Evolutionary conservation across 2,329 filamentous ascomycete genomes (phyloP), one percentile per base, ranked within the genome.

Genomic region (Botryotinia convoluta): DNA sequence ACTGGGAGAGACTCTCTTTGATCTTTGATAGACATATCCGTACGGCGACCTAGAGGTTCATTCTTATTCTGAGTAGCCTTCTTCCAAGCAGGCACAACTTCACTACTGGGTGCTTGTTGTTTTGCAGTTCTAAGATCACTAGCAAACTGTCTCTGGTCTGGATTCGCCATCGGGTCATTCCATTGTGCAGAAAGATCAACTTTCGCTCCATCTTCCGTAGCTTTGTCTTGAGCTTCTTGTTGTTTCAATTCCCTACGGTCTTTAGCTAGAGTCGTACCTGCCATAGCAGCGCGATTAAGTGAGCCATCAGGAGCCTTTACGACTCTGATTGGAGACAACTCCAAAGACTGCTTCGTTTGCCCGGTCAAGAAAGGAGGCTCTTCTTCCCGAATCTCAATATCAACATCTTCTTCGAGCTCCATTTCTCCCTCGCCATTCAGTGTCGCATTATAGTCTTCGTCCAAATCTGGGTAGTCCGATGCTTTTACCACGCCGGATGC

Each of bases 241-340:
- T 97, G 93, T 74, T 93, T 90, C 77, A 98, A 79, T 74, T 99
- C 96, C 81, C 94, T 91, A 70, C 96, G 88, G 81, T 99, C 96
- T 81, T 96, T 97, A 6, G 95, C 93, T 22, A 99, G 84, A 7
- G 91, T 88, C 26, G 95, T 95, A 62, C 96, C 95, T 14, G 95
- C 91, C 93, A 98, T 97, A 26, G 97, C 97, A 65, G 97, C 94
- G 79, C 96, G 89, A 81, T 99, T 99, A 83, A 99, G 91, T 6
- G 95, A 98, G n/a, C 96, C 96, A 82, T 99, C 96, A 0, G 96
- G 97, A 1, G 96, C 96, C 83, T 98, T 98, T 78, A 99, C 93
- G 35, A 99, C 95, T 76, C 97, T 89, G 75, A 99, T 99, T 0
- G 96, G 96, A 2, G 95, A 98, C 6, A 99, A 84, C 80, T 99